Conservation (phyloP, 1,284 basidiomycete genomes). For the Trichosporon coremiiforme region DNA sequence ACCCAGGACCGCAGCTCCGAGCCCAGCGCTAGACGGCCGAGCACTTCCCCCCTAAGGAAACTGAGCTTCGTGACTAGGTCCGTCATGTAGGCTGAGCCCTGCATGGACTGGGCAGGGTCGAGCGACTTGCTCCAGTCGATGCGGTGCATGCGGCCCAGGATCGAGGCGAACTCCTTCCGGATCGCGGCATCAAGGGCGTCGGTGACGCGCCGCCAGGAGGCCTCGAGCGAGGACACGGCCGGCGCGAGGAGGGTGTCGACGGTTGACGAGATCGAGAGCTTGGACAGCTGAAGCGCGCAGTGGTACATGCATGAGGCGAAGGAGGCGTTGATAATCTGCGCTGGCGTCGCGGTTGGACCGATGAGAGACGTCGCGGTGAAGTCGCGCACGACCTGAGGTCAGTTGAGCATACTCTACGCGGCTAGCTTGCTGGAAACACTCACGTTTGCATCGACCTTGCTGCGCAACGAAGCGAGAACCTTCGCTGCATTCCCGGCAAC, state of each 20-base stretch:
- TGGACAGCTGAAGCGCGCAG: constrained; percentile 69
- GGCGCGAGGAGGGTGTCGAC: constrained; percentile 67
- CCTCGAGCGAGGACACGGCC: constrained; percentile 64
- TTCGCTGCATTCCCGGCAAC: constrained; percentile 72
- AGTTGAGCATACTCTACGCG: no score
- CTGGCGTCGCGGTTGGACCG: constrained; percentile 74
- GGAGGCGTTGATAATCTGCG: constrained; percentile 74
- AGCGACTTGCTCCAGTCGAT: constrained; percentile 73
- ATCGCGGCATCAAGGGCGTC: constrained; percentile 73
- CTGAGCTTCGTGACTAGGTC: constrained; percentile 81
- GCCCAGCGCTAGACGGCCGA: constrained; percentile 70
- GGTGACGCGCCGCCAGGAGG: constrained; percentile 65
- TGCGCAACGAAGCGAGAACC: constrained; percentile 68
- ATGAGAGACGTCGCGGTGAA: constrained; percentile 72
- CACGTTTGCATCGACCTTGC: constrained; percentile 70
- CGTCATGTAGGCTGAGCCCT: constrained; percentile 75
- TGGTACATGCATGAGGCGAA: constrained; percentile 77
- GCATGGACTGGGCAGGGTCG: constrained; percentile 59
- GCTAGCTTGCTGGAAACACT: no score
- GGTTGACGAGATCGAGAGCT: constrained; percentile 68
- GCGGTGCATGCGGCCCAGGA: constrained; percentile 77
- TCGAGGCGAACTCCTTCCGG: constrained; percentile 72
- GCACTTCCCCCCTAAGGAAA: constrained; percentile 75
- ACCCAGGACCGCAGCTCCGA: constrained; percentile 64
- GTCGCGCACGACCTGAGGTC: constrained; percentile 68